These are phyloP conservation scores for Phlebiopsis gigantea DNA, from an alignment of 768 basidiomycete species.

Conservation along the genomic window DNA sequence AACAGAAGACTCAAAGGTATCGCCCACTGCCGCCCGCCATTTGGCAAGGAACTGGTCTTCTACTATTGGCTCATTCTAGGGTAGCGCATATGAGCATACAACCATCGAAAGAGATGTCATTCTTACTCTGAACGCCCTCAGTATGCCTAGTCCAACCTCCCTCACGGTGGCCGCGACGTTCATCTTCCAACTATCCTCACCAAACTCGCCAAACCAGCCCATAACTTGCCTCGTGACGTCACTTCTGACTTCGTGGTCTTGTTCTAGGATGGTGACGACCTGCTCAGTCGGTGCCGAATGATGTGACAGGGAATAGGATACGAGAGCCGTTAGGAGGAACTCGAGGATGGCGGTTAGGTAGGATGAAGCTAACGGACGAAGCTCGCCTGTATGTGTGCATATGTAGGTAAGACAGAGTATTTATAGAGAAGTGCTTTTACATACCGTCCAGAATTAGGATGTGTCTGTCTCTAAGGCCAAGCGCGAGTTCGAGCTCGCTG, in stretches of 20 bases:
- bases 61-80: slow-evolving; percentile 54
- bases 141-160: slow-evolving; percentile 73
- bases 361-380: slow-evolving; percentile 65
- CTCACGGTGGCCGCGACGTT: slow-evolving; percentile 55
- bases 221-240: slow-evolving; percentile 65
- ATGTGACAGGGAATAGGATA: slow-evolving; percentile 54
- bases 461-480: slow-evolving; percentile 59
- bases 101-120: not conserved
- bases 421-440: slow-evolving; percentile 3
- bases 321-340: slow-evolving; percentile 66
- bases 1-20: slow-evolving; percentile 63
- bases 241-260: slow-evolving; percentile 67
- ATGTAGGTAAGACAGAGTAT: slow-evolving; percentile 1
- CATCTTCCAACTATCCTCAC: slow-evolving; percentile 52
- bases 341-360: slow-evolving; percentile 71
- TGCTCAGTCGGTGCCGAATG: slow-evolving; percentile 50
- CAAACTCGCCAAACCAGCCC: slow-evolving; percentile 72
- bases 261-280: slow-evolving; percentile 55
- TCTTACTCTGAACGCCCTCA: slow-evolving; percentile 54
- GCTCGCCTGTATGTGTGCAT: slow-evolving; percentile 40
- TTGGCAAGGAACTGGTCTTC: slow-evolving; percentile 50
- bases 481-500: slow-evolving; percentile 67
- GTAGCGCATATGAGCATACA: not conserved
- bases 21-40: slow-evolving; percentile 77
- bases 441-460: slow-evolving; percentile 71